A percentile compares a stretch with the other conserved stretches of the same genome.
Conservation (phyloP, 202 grass and related monocot species). For the Panicum hallii region DNA sequence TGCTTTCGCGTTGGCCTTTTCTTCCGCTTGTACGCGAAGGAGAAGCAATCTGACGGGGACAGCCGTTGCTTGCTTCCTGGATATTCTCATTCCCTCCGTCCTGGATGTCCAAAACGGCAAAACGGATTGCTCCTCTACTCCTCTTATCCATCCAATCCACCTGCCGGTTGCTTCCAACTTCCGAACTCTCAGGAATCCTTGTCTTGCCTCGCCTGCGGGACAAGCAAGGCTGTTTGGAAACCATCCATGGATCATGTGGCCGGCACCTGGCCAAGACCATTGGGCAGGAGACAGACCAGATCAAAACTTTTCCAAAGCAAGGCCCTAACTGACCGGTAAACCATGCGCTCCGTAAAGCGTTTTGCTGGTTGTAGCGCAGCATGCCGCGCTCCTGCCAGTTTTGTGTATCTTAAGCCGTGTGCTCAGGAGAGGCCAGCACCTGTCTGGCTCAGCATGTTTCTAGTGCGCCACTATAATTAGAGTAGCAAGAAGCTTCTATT, state of each 20-base stretch:
- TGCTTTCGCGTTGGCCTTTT: constrained; percentile 16
- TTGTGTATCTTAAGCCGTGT: background rate
- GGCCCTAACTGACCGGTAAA: background rate
- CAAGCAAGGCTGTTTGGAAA: constrained; percentile 40
- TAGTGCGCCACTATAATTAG: background rate
- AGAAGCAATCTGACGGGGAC: background rate
- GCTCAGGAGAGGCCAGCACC: background rate
- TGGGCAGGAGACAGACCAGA: background rate
- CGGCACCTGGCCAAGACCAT: constrained; percentile 18
- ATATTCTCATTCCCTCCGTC: constrained; percentile 12
- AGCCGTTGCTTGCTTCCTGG: constrained; percentile 44
- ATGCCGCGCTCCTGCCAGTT: background rate
- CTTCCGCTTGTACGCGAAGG: constrained; percentile 38
- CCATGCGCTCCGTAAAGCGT: background rate
- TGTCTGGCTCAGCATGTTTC: background rate
- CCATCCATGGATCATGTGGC: background rate
- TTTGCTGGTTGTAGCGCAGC: constrained; percentile 40
- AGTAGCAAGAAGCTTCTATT: background rate
- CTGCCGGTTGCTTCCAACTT: constrained; percentile 40
- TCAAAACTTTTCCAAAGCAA: background rate
- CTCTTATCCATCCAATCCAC: constrained; percentile 31
- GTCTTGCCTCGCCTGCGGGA: constrained; percentile 33
- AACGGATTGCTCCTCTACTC: constrained; percentile 19
- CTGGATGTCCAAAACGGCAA: constrained; percentile 37
- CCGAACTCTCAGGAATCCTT: constrained; percentile 32